Conservation (phyloP, 2,329 filamentous ascomycete genomes). For the Beauveria caledonica region DNA sequence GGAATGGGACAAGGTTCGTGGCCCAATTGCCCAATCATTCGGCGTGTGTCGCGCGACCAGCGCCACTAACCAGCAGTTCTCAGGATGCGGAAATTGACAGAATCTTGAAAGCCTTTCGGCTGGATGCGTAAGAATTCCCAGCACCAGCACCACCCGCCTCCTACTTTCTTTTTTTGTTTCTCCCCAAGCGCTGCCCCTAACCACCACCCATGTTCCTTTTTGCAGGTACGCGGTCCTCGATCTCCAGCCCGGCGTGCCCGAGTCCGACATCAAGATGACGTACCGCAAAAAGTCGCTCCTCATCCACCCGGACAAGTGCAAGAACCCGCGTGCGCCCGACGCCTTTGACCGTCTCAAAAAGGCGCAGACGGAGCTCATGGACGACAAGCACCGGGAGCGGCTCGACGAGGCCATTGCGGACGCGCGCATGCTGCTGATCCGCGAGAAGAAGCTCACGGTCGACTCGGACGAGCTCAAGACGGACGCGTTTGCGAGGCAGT, state of each 20-base stretch:
- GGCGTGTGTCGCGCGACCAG: neutral
- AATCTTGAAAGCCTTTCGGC: slow-evolving; percentile 82
- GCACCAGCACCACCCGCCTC: neutral
- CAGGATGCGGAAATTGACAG: slow-evolving; percentile 93
- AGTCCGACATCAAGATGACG: slow-evolving; percentile 87
- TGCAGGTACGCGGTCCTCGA: slow-evolving; percentile 83
- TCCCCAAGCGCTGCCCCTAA: slow-evolving; percentile 2
- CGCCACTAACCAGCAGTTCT: neutral
- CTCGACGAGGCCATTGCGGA: slow-evolving; percentile 95
- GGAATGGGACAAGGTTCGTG: slow-evolving; percentile 75
- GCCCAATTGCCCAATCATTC: neutral
- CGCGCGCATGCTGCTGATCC: slow-evolving; percentile 87
- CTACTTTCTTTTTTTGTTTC: too few relatives aligned
- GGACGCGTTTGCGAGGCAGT: slow-evolving; percentile 71
- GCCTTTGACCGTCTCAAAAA: slow-evolving; percentile 96
- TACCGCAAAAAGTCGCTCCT: slow-evolving; percentile 98
- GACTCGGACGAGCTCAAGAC: slow-evolving; percentile 84
- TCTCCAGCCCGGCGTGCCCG: slow-evolving; percentile 87
- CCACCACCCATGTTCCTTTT: too few relatives aligned
- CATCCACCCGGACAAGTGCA: slow-evolving; percentile 97
- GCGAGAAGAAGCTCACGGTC: slow-evolving; percentile 86
- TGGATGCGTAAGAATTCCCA: slow-evolving; percentile 41
- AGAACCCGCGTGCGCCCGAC: slow-evolving; percentile 82
- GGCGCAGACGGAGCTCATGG: slow-evolving; percentile 81
- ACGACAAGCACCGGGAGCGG: slow-evolving; percentile 80